Percentiles rank a stretch among this genome's conserved stretches.
Conservation (phyloP, 495 filamentous ascomycete species). For the Penicillium subrubescens region DNA sequence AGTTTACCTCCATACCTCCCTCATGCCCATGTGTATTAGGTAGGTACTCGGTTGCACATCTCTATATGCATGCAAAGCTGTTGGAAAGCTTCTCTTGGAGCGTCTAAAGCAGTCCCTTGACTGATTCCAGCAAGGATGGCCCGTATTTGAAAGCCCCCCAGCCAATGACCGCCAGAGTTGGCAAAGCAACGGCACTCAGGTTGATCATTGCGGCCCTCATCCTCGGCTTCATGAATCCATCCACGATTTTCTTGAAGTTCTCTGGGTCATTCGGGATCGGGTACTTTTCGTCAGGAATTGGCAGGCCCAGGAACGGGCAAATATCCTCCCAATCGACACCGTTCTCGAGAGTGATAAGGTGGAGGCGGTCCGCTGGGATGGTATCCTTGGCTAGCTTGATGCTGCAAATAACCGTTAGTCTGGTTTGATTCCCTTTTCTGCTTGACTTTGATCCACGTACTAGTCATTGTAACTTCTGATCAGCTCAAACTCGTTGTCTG, state of each 20-base stretch:
- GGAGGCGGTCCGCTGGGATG: slow-evolving; percentile 24
- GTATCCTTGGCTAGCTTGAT: slow-evolving; percentile 24
- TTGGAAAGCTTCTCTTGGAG: background rate
- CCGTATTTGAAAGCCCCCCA: slow-evolving; percentile 21
- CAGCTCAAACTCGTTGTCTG: slow-evolving; percentile 18
- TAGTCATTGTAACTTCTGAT: slow-evolving; percentile 22
- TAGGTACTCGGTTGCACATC: background rate
- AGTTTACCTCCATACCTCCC: background rate
- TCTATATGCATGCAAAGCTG: background rate
- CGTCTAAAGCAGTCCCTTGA: slow-evolving; percentile 28
- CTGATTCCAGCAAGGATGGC: background rate
- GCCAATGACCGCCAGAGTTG: slow-evolving; percentile 11
- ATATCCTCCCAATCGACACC: slow-evolving; percentile 30
- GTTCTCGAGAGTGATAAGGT: slow-evolving; percentile 24
- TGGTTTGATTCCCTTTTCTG: background rate
- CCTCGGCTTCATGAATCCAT: slow-evolving; percentile 11
- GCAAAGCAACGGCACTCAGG: slow-evolving; percentile 13
- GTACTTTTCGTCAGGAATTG: slow-evolving; percentile 25
- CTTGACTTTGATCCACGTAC: slow-evolving; percentile 14
- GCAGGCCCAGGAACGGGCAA: slow-evolving; percentile 29
- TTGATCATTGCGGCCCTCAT: slow-evolving; percentile 15
- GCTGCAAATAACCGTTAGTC: slow-evolving; percentile 7
- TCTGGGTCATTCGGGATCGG: slow-evolving; percentile 30
- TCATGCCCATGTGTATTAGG: background rate
- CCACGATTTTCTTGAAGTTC: slow-evolving; percentile 23